Evolutionary conservation across 768 basidiomycete species (phyloP), one percentile per base, ranked within the genome.

Genomic region (Suillus luteus): DNA sequence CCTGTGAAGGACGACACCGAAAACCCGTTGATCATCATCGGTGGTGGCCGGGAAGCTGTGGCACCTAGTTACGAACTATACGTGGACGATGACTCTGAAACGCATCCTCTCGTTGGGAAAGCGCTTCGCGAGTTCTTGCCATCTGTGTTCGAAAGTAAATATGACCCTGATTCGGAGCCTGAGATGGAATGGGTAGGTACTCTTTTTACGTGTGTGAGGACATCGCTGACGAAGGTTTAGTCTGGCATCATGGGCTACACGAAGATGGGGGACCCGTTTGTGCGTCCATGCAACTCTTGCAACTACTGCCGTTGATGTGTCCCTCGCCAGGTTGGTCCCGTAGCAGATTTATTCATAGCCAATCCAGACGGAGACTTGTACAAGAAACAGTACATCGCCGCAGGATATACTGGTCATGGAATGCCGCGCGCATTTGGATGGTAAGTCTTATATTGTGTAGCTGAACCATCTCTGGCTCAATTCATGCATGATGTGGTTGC

Each of bases 201-300:
- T 41, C 60, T 44, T 43, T 31, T 44, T n/a, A 10, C n/a, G 4
- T 5, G 33, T 14, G 5, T 22, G 24, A n/a, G 22, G 22, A 58
- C 27, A 27, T 58, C 6, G 6, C 24, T 58, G 40, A 58, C 24
- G 11, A 58, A 1, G 15, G 46, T 44, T 9, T 46, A 93, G 93
- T 91, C 89, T 0, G 93, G 93, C 0, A 91, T 95, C 51, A 92
- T 92, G 91, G 93, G 86, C 0, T 91, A 78, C 67, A 90, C 92
- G 0, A 78, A 76, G 60, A 77, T 76, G 0, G 77, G 78, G 0
- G 87, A 89, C 70, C 92, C 92, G 0, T 86, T 91, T 60, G 91
- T 93, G 69, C 62, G 88, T 78, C 22, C 3, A 14, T 24, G 10
- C n/a, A 24, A 57, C 37, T 57, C 22, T 40, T 17, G 4, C 14